phyloP scores from a whole-genome alignment of 441 rosid genomes.

The Heliophila coronopifolia region DNA sequence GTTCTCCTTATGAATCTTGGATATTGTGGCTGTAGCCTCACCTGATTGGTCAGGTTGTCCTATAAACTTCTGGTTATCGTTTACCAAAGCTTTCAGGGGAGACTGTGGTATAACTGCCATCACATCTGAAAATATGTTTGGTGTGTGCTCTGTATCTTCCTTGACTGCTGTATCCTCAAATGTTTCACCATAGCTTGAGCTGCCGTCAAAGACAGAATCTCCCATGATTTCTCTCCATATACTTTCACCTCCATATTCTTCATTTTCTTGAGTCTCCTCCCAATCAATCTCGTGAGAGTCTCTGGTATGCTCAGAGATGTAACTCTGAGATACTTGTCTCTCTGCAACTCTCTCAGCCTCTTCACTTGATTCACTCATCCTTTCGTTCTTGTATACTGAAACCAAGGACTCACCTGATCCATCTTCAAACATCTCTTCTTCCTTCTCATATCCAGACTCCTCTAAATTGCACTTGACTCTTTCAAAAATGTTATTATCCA shows the following conservation, averaged over 20 bases:
- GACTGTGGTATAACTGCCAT: constrained; percentile 12
- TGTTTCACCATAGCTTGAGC: constrained; percentile 18
- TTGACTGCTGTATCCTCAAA: constrained; percentile 6
- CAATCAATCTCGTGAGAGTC: constrained; percentile 21
- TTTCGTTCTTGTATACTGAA: constrained; percentile 14
- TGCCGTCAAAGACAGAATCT: constrained; percentile 10
- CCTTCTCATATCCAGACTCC: constrained; percentile 19
- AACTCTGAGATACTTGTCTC: not conserved
- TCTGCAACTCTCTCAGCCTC: constrained; percentile 19
- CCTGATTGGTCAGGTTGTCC: constrained; percentile 2
- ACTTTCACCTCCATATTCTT: constrained; percentile 6
- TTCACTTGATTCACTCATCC: not conserved
- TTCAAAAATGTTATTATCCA: not conserved
- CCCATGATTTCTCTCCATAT: constrained; percentile 8
- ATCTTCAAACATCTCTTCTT: constrained; percentile 7
- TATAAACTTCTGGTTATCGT: constrained; percentile 7
- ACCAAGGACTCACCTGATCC: constrained; percentile 14
- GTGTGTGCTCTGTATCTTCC: constrained; percentile 1
- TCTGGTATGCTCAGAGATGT: not conserved
- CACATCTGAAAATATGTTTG: constrained; percentile 2
- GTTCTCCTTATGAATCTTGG: constrained; percentile 11
- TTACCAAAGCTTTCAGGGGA: not conserved
- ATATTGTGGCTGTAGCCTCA: constrained; percentile 5
- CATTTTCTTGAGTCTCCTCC: constrained; percentile 27
- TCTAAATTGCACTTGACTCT: not conserved